A percentile compares a stretch with the other conserved stretches of the same genome.
phyloP scores from a whole-genome alignment of 2,329 filamentous ascomycete genomes.

The Alternaria atra region DNA sequence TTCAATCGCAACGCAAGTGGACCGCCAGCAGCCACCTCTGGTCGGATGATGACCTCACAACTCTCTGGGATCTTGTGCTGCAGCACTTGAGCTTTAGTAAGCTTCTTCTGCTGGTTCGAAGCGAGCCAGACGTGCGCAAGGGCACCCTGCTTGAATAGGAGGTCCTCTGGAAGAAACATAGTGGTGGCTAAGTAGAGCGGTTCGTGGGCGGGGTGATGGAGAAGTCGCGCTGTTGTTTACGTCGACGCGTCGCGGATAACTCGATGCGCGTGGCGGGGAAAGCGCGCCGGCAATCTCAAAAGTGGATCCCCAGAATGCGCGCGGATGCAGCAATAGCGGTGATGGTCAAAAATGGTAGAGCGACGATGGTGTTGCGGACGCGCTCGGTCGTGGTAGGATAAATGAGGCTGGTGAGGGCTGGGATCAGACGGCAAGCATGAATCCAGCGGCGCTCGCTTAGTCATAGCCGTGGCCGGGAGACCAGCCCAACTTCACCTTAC shows the following conservation, averaged over 20 bases:
- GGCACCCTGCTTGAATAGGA: conserved; percentile 95
- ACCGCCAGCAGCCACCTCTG: conserved; percentile 69
- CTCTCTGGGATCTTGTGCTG: conserved; percentile 95
- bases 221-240: conserved; percentile 43
- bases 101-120: conserved; percentile 96
- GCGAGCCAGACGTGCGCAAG: conserved; percentile 98
- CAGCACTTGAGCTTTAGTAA: conserved; percentile 94
- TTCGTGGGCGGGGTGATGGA: conserved; percentile 22
- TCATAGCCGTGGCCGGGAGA: background rate
- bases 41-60: conserved; percentile 92
- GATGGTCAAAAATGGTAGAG: conserved; percentile 21
- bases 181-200: conserved; percentile 27
- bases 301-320: conserved; percentile 27
- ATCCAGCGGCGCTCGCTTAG: conserved; percentile 13
- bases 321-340: conserved; percentile 34
- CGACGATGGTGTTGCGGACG: conserved; percentile 34
- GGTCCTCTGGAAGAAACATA: conserved; percentile 98
- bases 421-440: conserved; percentile 16
- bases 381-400: conserved; percentile 30
- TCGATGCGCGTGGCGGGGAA: conserved; percentile 33
- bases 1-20: conserved; percentile 94
- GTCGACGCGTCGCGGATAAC: conserved; percentile 42
- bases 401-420: conserved; percentile 20
- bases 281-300: conserved; percentile 32
- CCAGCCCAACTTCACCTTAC: background rate